Conservation (phyloP, 2,329 filamentous ascomycete genomes). For the Colletotrichum eleusines region DNA sequence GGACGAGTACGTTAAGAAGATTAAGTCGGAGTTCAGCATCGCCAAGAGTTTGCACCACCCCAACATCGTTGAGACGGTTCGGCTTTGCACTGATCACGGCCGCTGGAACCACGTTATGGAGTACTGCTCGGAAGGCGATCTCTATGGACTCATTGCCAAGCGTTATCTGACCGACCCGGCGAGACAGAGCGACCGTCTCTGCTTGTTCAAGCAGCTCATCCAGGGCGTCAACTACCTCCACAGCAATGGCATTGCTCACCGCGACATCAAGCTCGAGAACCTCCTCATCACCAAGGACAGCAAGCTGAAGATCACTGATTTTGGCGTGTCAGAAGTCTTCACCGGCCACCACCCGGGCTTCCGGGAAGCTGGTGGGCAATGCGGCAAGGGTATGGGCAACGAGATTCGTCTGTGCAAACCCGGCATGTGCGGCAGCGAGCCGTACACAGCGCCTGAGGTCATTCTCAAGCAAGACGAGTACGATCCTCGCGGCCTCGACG, state of each 20-base stretch:
- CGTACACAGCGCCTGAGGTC: constrained; percentile 90
- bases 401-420: constrained; percentile 77
- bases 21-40: constrained; percentile 91
- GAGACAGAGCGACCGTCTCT: constrained; percentile 77
- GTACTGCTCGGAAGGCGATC: constrained; percentile 85
- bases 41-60: constrained; percentile 87
- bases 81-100: constrained; percentile 78
- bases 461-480: constrained; percentile 73
- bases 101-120: constrained; percentile 96
- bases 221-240: constrained; percentile 88
- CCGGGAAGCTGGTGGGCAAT: constrained; percentile 78
- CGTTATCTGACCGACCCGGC: constrained; percentile 75
- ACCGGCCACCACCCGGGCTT: constrained; percentile 84
- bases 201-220: constrained; percentile 90
- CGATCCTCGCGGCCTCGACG: constrained; percentile 84
- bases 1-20: constrained; percentile 86
- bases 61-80: constrained; percentile 85
- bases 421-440: constrained; percentile 86
- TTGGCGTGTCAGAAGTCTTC: constrained; percentile 90
- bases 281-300: constrained; percentile 82
- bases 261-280: constrained; percentile 93
- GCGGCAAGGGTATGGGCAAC: constrained; percentile 77
- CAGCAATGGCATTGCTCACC: constrained; percentile 85
- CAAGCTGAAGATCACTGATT: constrained; percentile 91
- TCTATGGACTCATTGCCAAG: constrained; percentile 80